Conservation (phyloP, 2,329 filamentous ascomycete genomes). For the Colletotrichum tofieldiae region DNA sequence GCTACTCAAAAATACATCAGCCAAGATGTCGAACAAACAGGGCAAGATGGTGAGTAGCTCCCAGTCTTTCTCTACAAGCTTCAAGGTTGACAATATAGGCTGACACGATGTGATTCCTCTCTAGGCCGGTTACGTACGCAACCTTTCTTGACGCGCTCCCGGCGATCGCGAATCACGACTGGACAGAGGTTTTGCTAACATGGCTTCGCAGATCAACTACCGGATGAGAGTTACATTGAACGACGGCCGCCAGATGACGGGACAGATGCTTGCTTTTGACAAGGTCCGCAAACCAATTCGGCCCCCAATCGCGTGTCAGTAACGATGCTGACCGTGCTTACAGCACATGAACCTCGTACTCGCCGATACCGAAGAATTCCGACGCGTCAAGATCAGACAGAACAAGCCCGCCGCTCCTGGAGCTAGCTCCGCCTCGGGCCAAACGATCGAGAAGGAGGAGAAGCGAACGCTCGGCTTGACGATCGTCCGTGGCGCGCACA, state of each 20-base stretch:
- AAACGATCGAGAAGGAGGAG: constrained; percentile 91
- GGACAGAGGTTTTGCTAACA: background rate
- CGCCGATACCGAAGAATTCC: constrained; percentile 98
- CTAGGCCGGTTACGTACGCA: constrained; percentile 81
- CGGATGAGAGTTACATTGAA: constrained; percentile 97
- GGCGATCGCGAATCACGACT: background rate
- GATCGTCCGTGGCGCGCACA: constrained; percentile 94
- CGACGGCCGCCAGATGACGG: constrained; percentile 96
- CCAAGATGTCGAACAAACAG: constrained; percentile 89
- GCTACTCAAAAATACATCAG: constrained; percentile 51
- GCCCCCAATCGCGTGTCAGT: constrained; percentile 26
- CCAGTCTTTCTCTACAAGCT: constrained; percentile 58
- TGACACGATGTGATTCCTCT: constrained; percentile 68
- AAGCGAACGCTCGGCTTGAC: constrained; percentile 97
- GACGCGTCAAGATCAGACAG: constrained; percentile 88
- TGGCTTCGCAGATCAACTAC: constrained; percentile 89
- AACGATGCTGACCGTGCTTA: constrained; percentile 22
- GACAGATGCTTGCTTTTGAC: constrained; percentile 98
- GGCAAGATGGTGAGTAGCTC: constrained; percentile 94
- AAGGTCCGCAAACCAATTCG: constrained; percentile 74
- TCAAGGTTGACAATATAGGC: constrained; percentile 69
- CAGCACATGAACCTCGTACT: constrained; percentile 99
- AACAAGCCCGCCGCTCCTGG: constrained; percentile 79
- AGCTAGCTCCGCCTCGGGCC: constrained; percentile 72
- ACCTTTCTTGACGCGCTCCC: constrained; percentile 22